Percentiles rank a stretch among this genome's conserved stretches.
phyloP scores from a whole-genome alignment of 2,329 filamentous ascomycete species.

The Dactylellina cionopaga region DNA sequence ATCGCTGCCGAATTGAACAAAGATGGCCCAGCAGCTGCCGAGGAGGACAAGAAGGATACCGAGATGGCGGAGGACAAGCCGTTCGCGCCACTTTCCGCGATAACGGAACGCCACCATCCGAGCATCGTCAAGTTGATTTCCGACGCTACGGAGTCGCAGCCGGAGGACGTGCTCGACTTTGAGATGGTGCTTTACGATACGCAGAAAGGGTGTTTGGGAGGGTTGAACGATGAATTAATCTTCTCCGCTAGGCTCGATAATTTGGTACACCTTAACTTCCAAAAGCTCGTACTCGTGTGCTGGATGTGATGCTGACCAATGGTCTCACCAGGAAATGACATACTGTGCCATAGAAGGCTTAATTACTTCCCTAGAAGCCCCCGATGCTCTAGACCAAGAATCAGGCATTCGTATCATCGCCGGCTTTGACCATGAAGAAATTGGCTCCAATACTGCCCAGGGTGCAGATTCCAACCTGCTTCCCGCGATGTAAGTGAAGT shows the following conservation, averaged over 20 bases:
- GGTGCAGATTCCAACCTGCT: conserved; percentile 93
- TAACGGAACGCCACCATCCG: conserved; percentile 86
- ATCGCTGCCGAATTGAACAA: conserved; percentile 86
- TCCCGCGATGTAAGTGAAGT: conserved; percentile 74
- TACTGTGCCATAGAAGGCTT: conserved; percentile 89
- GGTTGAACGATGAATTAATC: conserved; percentile 91
- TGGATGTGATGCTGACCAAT: not conserved
- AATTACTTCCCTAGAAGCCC: conserved; percentile 76
- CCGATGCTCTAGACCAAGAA: conserved; percentile 76
- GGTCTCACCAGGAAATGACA: conserved; percentile 74
- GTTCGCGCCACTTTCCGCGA: conserved; percentile 79
- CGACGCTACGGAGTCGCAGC: conserved; percentile 75
- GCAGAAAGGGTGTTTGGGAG: conserved; percentile 87
- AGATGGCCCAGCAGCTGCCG: conserved; percentile 58
- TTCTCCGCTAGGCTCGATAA: conserved; percentile 97
- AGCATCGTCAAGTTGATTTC: conserved; percentile 87
- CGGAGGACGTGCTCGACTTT: conserved; percentile 84
- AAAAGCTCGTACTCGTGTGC: no score
- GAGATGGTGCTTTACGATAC: conserved; percentile 97
- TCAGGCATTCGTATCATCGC: conserved; percentile 87
- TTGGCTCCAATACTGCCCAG: conserved; percentile 90
- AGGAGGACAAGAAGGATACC: conserved; percentile 61
- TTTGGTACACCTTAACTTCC: conserved; percentile 64
- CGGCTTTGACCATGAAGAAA: conserved; percentile 97
- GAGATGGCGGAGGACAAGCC: conserved; percentile 63